A percentile compares a stretch with the other conserved stretches of the same genome.
Conservation (phyloP, 352 stramenopile genomes). For the Phytophthora sansomeana region DNA sequence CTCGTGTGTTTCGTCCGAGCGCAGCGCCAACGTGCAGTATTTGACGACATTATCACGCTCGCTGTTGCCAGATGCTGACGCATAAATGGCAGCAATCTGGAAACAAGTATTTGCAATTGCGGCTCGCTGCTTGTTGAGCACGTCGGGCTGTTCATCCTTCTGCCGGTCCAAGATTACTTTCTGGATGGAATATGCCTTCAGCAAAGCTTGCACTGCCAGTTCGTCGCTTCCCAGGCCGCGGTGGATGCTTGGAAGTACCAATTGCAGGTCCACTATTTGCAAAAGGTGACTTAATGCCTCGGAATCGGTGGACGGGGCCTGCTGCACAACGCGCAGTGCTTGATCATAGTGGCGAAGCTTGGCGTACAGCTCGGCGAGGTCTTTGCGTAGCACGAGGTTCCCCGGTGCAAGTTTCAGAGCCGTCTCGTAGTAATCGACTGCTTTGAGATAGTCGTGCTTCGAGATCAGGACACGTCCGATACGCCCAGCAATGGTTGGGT, state of each 20-base stretch:
- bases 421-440: conserved; percentile 94
- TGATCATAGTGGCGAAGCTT: conserved; percentile 90
- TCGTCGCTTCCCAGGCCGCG: conserved; percentile 71
- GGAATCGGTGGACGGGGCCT: conserved; percentile 66
- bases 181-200: conserved; percentile 87
- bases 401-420: conserved; percentile 81
- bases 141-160: conserved; percentile 84
- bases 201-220: conserved; percentile 78
- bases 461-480: conserved; percentile 93
- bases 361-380: conserved; percentile 91
- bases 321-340: conserved; percentile 82
- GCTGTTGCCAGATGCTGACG: conserved; percentile 29
- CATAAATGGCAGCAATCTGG: conserved; percentile 80
- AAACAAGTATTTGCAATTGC: conserved; percentile 87
- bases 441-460: conserved; percentile 95
- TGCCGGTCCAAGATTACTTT: conserved; percentile 85
- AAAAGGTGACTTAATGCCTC: conserved; percentile 75
- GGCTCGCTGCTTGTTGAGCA: conserved; percentile 76
- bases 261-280: conserved; percentile 75
- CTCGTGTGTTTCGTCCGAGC: conserved; percentile 85
- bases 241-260: conserved; percentile 86
- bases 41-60: conserved; percentile 76
- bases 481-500: conserved; percentile 81
- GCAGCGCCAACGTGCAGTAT: conserved; percentile 80
- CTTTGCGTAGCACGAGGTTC: conserved; percentile 87